Conservation (phyloP, 192 early-diverging fungal genomes). For the Cetraspora pellucida region DNA sequence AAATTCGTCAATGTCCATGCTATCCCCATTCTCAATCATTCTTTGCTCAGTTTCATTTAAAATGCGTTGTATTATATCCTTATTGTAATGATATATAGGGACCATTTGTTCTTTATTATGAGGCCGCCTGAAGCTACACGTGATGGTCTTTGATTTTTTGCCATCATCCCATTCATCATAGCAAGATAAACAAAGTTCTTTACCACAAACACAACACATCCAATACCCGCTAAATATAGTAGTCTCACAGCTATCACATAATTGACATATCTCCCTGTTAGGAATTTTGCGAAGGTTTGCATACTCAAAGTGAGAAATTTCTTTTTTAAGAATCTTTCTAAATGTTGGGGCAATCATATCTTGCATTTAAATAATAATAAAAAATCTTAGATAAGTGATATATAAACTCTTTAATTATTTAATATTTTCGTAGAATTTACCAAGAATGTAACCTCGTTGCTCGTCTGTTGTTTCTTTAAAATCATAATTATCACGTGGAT, state of each 20-base stretch:
- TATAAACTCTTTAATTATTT: background rate
- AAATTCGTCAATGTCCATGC: background rate
- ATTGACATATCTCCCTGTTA: background rate
- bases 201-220: constrained; percentile 21
- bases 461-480: background rate
- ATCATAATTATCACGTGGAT: background rate
- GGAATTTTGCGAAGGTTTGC: background rate
- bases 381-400: background rate
- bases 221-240: constrained; percentile 26
- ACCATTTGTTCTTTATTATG: constrained; percentile 17
- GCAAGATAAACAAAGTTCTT: constrained; percentile 1
- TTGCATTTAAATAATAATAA: background rate
- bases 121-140: background rate
- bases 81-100: constrained; percentile 8
- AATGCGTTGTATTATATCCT: background rate
- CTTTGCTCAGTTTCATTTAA: background rate
- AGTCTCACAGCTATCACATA: background rate
- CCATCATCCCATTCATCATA: constrained; percentile 10
- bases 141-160: background rate
- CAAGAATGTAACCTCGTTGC: background rate
- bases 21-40: background rate
- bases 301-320: background rate
- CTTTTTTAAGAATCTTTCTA: background rate
- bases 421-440: background rate
- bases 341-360: constrained; percentile 9